Conservation (phyloP, 140 eudicot species). For the Ambrosia hybrid region DNA sequence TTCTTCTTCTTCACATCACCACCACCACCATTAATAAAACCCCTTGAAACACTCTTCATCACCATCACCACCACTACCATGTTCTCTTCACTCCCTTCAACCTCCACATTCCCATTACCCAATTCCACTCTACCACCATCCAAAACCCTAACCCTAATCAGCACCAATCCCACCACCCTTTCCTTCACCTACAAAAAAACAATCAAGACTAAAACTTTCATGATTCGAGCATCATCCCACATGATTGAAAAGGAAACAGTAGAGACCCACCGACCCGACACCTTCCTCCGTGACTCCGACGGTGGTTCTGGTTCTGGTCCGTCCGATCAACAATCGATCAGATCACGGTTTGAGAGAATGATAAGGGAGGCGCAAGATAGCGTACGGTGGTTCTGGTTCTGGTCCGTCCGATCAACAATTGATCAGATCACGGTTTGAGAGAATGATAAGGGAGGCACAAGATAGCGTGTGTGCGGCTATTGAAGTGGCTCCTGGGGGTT, state of each 20-base stretch:
- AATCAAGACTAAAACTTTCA: not conserved
- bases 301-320: conserved; percentile 9
- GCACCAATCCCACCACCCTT: conserved; percentile 7
- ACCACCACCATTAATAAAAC: conserved; percentile 16
- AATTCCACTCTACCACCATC: conserved; percentile 10
- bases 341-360: conserved; percentile 86
- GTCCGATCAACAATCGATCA: conserved; percentile 27
- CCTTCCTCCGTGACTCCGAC: conserved; percentile 73
- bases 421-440: conserved; percentile 71
- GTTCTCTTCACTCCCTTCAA: conserved; percentile 41
- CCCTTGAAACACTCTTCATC: conserved; percentile 11
- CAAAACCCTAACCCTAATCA: conserved; percentile 23
- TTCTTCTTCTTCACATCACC: not conserved
- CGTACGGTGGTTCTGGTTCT: conserved; percentile 36
- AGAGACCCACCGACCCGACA: conserved; percentile 62
- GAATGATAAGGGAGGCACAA: conserved; percentile 88
- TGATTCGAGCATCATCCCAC: conserved; percentile 38
- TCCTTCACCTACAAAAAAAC: conserved; percentile 12
- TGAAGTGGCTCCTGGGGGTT: conserved; percentile 72
- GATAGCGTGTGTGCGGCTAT: conserved; percentile 81
- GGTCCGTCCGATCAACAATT: conserved; percentile 11
- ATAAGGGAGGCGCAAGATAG: conserved; percentile 83
- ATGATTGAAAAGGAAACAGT: conserved; percentile 80
- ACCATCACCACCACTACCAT: conserved; percentile 16
- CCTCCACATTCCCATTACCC: conserved; percentile 23